Percentiles rank a stretch among this genome's conserved stretches.
Conservation (phyloP, 2,329 filamentous ascomycete species). For the Colletotrichum sp. region DNA sequence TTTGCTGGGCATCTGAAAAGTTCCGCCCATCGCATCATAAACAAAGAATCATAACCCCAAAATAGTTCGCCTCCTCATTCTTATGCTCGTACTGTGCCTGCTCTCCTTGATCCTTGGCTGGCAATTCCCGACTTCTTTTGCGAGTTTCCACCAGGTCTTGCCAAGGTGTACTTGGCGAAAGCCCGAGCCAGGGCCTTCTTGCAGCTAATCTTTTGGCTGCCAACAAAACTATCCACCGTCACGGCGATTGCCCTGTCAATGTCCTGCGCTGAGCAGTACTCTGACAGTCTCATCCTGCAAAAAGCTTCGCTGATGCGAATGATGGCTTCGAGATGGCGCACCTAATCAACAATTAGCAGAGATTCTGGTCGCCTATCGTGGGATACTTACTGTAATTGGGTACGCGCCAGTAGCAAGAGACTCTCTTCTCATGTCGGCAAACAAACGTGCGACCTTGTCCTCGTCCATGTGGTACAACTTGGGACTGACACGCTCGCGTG, state of each 20-base stretch:
- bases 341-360: conserved; percentile 54
- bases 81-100: conserved; percentile 15
- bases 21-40: neutral
- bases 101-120: conserved; percentile 21
- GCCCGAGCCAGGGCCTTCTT: conserved; percentile 95
- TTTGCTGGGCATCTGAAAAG: neutral
- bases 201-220: conserved; percentile 94
- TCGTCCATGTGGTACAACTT: conserved; percentile 98
- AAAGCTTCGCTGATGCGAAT: conserved; percentile 95
- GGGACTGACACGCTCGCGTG: conserved; percentile 84
- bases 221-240: conserved; percentile 94
- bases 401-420: conserved; percentile 94
- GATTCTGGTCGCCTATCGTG: neutral
- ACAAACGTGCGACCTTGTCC: conserved; percentile 92
- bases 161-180: conserved; percentile 90
- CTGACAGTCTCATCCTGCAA: conserved; percentile 96
- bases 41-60: neutral
- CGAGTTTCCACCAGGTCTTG: conserved; percentile 42
- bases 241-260: conserved; percentile 98
- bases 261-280: conserved; percentile 88
- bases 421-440: conserved; percentile 95
- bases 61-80: neutral
- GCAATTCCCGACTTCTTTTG: conserved; percentile 27
- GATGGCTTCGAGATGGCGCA: conserved; percentile 96
- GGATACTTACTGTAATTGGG: conserved; percentile 84